Conservation (phyloP, 768 basidiomycete species). For the Panaeolus papilionaceus region DNA sequence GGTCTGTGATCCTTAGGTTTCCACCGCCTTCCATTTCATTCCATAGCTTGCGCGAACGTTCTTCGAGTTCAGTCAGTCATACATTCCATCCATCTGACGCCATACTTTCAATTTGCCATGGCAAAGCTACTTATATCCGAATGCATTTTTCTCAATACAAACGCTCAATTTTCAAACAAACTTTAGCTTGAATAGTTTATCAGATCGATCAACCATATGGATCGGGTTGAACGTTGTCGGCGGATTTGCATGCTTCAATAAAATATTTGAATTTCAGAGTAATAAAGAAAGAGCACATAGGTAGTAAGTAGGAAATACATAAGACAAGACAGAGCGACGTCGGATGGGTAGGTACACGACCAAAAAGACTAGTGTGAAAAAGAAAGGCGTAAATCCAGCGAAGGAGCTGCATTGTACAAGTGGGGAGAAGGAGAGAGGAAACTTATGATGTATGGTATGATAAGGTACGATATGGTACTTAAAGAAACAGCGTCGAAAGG, state of each 20-base stretch:
- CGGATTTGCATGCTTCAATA: conserved; percentile 1
- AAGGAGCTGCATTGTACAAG: neutral
- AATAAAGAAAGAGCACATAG: conserved; percentile 12
- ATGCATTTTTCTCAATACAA: too few species aligned
- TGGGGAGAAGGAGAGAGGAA: neutral
- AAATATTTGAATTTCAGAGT: conserved; percentile 2
- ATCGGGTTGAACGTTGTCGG: too few species aligned
- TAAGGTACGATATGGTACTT: neutral
- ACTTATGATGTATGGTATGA: conserved; percentile 6
- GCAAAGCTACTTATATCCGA: neutral
- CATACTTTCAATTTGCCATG: neutral
- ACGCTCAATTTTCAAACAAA: too few species aligned
- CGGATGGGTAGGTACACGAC: neutral
- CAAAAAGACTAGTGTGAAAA: neutral
- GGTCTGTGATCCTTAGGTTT: neutral
- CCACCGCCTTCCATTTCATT: conserved; percentile 7
- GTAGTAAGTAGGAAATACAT: conserved; percentile 15
- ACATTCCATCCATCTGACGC: neutral
- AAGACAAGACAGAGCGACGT: conserved; percentile 4
- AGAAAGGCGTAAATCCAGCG: neutral
- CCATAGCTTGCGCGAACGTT: neutral
- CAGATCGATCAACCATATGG: neutral
- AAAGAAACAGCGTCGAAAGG: conserved; percentile 1
- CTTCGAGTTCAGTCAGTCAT: neutral
- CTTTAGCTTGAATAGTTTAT: neutral